Conservation (phyloP, 805 yeast genomes). For the Yarrowia bubula region DNA sequence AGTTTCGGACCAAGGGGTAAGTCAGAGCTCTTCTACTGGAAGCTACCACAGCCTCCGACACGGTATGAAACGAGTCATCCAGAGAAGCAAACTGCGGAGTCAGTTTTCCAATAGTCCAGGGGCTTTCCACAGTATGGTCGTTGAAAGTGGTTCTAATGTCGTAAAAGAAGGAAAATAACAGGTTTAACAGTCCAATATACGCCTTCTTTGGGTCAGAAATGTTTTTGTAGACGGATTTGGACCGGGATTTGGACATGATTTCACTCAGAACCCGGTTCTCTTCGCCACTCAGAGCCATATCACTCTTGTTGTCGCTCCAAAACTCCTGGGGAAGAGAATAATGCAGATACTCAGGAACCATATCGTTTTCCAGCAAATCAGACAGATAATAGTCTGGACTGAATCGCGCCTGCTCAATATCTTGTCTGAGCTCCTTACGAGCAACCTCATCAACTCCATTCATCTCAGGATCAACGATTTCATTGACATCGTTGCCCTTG, state of each 20-base stretch:
- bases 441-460: constrained; percentile 48
- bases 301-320: constrained; percentile 14
- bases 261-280: constrained; percentile 15
- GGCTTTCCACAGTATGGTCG: constrained; percentile 76
- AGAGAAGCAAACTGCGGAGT: constrained; percentile 73
- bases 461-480: constrained; percentile 75
- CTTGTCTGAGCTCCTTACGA: constrained; percentile 62
- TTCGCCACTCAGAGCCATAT: not conserved
- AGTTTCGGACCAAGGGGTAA: constrained; percentile 78
- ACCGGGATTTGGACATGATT: constrained; percentile 1
- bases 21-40: constrained; percentile 70
- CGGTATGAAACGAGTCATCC: constrained; percentile 48
- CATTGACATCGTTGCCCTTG: constrained; percentile 91
- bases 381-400: constrained; percentile 88
- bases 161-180: constrained; percentile 71
- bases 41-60: constrained; percentile 58
- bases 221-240: constrained; percentile 37
- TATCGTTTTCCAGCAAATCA: constrained; percentile 61
- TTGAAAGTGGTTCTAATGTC: constrained; percentile 73
- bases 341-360: constrained; percentile 48
- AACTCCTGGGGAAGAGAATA: constrained; percentile 9
- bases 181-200: constrained; percentile 60
- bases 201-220: constrained; percentile 48
- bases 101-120: constrained; percentile 90
- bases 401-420: constrained; percentile 69